phyloP scores from a whole-genome alignment of 306 rosid species.

The Alnus glutinosa region DNA sequence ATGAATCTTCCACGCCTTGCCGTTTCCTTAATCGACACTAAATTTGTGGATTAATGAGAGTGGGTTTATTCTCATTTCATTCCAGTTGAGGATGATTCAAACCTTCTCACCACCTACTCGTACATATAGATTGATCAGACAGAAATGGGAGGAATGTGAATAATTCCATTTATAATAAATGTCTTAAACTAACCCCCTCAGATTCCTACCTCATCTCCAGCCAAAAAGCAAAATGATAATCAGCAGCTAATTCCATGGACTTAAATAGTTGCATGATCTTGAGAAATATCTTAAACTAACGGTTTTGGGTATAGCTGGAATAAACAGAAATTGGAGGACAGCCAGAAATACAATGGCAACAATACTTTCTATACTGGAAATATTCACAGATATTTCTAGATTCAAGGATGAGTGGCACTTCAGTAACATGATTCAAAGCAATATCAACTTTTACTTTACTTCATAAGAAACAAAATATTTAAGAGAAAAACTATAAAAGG shows the following conservation, averaged over 20 bases:
- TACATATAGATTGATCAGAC: neutral
- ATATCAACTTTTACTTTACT: neutral
- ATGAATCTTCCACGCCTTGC: neutral
- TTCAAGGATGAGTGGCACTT: too few relatives aligned
- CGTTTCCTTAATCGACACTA: neutral
- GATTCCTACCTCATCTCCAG: neutral
- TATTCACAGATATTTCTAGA: too few relatives aligned
- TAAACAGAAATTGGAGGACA: too few relatives aligned
- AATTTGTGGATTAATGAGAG: neutral
- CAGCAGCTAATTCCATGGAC: too few relatives aligned
- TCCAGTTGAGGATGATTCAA: neutral
- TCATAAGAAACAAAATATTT: neutral
- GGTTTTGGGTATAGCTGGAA: too few relatives aligned
- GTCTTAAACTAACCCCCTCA: neutral
- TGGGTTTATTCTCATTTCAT: neutral
- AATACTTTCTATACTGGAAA: too few relatives aligned
- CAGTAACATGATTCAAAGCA: too few relatives aligned
- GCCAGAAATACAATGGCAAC: too few relatives aligned
- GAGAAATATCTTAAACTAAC: too few relatives aligned
- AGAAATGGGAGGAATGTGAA: neutral
- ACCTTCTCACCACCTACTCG: neutral
- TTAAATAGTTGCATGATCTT: too few relatives aligned
- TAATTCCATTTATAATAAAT: neutral
- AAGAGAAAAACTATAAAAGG: too few relatives aligned
- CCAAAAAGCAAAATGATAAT: neutral